phyloP scores from a whole-genome alignment of 1,284 basidiomycete species.

The Austroboletus niveus region DNA sequence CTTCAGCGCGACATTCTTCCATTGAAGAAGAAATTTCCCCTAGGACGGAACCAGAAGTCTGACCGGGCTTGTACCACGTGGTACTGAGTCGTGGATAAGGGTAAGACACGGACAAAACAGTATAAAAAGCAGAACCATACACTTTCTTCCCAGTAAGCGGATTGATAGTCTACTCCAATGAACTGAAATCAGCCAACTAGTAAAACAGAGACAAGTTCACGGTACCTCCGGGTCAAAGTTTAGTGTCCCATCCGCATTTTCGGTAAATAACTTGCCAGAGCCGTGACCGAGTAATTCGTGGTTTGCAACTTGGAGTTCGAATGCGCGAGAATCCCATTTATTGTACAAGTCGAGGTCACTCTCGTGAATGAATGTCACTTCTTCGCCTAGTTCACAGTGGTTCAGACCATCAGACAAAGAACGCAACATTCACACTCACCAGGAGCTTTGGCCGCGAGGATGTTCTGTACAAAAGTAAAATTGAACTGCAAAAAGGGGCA shows the following conservation, averaged over 20 bases:
- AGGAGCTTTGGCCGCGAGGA: slow-evolving; percentile 81
- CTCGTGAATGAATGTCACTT: slow-evolving; percentile 77
- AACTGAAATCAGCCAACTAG: neutral
- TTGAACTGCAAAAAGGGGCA: neutral
- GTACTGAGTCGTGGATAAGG: slow-evolving; percentile 37
- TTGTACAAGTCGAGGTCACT: slow-evolving; percentile 71
- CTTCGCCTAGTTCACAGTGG: slow-evolving; percentile 51
- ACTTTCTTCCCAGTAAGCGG: slow-evolving; percentile 81
- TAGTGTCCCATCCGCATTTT: slow-evolving; percentile 67
- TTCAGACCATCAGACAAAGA: too few relatives aligned
- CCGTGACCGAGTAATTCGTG: slow-evolving; percentile 82
- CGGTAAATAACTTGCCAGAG: slow-evolving; percentile 77
- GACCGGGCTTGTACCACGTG: slow-evolving; percentile 83
- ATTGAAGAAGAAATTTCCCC: slow-evolving; percentile 84
- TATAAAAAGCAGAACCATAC: slow-evolving; percentile 36
- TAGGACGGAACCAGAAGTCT: slow-evolving; percentile 75
- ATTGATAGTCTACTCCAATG: slow-evolving; percentile 59
- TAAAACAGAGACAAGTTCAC: slow-evolving; percentile 35
- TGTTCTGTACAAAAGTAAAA: slow-evolving; percentile 48
- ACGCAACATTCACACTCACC: slow-evolving; percentile 40
- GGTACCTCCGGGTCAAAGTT: slow-evolving; percentile 69
- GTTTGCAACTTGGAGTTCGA: slow-evolving; percentile 84
- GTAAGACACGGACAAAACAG: neutral
- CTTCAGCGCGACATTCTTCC: slow-evolving; percentile 86
- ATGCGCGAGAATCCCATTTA: slow-evolving; percentile 71